Evolutionary conservation across 352 stramenopile species (phyloP), one percentile per base, ranked within the genome.

Genomic region (Elongisporangium undulatum): DNA sequence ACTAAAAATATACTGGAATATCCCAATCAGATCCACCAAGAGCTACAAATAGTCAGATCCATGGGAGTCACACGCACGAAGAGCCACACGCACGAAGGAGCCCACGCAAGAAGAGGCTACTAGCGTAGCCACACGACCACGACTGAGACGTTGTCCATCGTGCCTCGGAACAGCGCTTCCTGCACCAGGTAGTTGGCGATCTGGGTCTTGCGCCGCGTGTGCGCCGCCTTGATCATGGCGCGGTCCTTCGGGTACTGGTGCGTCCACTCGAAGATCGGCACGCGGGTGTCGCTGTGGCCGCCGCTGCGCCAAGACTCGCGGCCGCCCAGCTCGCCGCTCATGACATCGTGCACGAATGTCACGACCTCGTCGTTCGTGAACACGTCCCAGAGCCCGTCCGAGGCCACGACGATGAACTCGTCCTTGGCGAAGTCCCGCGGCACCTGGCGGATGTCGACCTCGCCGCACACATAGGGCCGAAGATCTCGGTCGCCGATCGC

Each of bases 331-430:
- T 93, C 85, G 23, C 87, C 89, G 21, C 78, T 85, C 70, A 97
- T 81, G 23, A 96, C 83, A 51, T 96, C 80, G 55, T 95, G 81
- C 39, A 98, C 90, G 67, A 97, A 98, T 38, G 86, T 85, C 16
- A 98, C 86, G 17, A 92, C 90, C 61, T 97, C 87, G 38, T 96
- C 87, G 56, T 82, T 97, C 12, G 74, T 90, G 60, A 98, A 97
- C 23, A 98, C 91, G 58, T 98, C 94, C 93, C 93, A 98, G 2
- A 98, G 74, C 0, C 94, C 94, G 57, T 98, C 94, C 17, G 82
- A 96, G 19, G 93, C 94, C 24, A 98, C 69, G 59, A 98, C 93
- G 66, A 97, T 91, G 58, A 98, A 98, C 53, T 97, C 75, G 67
- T 97, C 85, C 58, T 87, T 84, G 60, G 77, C 74, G 68, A 84